Base-by-base conservation (phyloP, 805 yeast species). In the Kockiozyma suomiensis region DNA sequence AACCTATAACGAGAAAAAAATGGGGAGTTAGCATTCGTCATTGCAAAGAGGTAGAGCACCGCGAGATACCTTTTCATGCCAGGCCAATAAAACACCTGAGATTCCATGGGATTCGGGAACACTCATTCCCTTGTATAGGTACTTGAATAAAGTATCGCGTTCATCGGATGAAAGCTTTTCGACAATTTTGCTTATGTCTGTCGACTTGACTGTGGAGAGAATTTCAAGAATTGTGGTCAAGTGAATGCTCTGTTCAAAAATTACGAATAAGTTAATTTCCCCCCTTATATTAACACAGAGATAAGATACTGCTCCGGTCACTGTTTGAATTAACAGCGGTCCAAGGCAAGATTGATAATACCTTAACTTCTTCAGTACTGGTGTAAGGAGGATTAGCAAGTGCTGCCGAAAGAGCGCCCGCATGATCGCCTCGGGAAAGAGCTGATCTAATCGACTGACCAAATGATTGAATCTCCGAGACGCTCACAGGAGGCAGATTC, bases 331-430 rank as follows among this genome's bases (percentile, higher is more conserved):
- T 30, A 19, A 41, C 17, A 3, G 7, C 49, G 12, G 37, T 45
- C 23, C 13, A 28, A 19, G 52, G 51, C 10, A 10, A 28, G 35
- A 4, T 12, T 5, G 4, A 17, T 32, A 46, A 40, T 40, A 70
- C 76, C 72, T 86, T 88, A 17, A 83, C 80, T 5, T 75, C 73
- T 1, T 79, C 85, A 59, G 81, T 85, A 17, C 90, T 87, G 32
- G 92, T 89, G 69, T 91, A 93, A 21, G 97, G 97, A 4, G 97
- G 93, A 51, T 81, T 80, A 46, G 80, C 82, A 56, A 91, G 82
- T 5, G 85, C 85, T 28, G 81, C 73, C 56, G 79, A 76, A 49
- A 93, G 76, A 1, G 96, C 96, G 30, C 84, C 85, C 19, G 75
- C 72, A 60, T 84, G 83, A 58, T 88, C 85, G 40, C 97, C 97